Evolutionary conservation across 495 filamentous ascomycete species (phyloP).

Genomic region (Lepidopterella palustris): DNA sequence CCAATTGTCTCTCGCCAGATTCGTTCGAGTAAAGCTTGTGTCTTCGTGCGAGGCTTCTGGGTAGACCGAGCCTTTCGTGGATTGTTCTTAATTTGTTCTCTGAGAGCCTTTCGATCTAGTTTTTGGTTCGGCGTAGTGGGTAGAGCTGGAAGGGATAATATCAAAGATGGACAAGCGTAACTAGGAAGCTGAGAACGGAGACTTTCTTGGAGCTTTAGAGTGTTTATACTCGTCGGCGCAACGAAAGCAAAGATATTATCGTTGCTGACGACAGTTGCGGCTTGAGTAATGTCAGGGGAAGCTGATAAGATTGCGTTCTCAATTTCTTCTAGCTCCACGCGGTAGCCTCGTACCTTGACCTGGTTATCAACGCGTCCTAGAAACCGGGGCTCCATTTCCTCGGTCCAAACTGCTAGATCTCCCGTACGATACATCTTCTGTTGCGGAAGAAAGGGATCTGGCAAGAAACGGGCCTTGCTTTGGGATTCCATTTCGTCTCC

Average conservation of each 20-base stretch:
- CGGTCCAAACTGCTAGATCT: constrained; percentile 33
- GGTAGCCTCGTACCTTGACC: constrained; percentile 35
- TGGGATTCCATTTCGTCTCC: background rate
- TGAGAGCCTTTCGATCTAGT: constrained; percentile 6
- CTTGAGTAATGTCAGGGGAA: background rate
- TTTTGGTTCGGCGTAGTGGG: constrained; percentile 15
- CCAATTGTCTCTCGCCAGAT: background rate
- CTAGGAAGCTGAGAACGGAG: background rate
- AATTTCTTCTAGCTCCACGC: constrained; percentile 43
- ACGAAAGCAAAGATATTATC: constrained; percentile 4
- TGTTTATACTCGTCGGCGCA: background rate
- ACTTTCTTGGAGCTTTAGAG: background rate
- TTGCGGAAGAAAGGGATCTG: background rate
- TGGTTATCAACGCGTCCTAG: constrained; percentile 35
- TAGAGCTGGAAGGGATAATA: background rate
- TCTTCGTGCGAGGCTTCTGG: background rate
- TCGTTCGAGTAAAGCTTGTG: background rate
- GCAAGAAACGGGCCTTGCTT: background rate
- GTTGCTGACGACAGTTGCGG: background rate
- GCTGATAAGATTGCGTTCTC: constrained; percentile 43
- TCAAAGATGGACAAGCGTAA: constrained; percentile 3
- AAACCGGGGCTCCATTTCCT: constrained; percentile 41
- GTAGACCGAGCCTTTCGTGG: background rate
- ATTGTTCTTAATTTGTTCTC: background rate
- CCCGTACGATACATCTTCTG: constrained; percentile 32